Evolutionary conservation across 2,329 filamentous ascomycete genomes (phyloP), one percentile per base, ranked within the genome.

Genomic region (Trichoderma oligosporum): DNA sequence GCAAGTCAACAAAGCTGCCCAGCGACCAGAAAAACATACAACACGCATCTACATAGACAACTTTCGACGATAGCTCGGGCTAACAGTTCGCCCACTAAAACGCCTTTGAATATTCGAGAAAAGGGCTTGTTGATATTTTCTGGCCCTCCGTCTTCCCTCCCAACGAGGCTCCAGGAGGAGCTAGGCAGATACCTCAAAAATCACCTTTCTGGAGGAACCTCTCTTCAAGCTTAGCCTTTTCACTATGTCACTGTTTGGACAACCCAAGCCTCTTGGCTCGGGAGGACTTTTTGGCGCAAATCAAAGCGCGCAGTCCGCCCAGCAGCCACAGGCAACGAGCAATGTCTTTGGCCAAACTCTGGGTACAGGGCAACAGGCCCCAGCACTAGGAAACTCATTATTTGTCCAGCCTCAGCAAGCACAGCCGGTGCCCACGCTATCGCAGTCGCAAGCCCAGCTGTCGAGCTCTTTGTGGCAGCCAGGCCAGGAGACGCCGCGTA

Each of bases 401-500:
- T 64, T 71, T 48, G 66, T 66, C 60, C 70, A 73, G 58, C 70
- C 71, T 61, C 69, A 74, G 56, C 76, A 75, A 58, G 63, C 70
- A 33, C 71, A 77, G 67, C 72, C 72, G 64, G 74, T 76, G 67
- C 77, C 71, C 18, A 63, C 66, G 58, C 63, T 77, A 39, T 75
- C 70, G 27, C 78, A 74, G 67, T 76, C 72, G 46, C 77, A 72
- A 70, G 77, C 73, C 53, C 72, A 79, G 61, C 69, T 79, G 12
- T 77, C 76, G 11, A 77, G 71, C 61, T 81, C 79, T 7, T 67
- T 81, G 64, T 82, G 80, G 78, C 78, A 81, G 59, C 78, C 79
- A 1, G 76, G 76, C 57, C 78, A 75, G 63, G 76, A 77, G 41
- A 75, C 76, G 20, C 76, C 75, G 51, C 76, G 79, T 82, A 75